Evolutionary conservation across 106 monocot species (phyloP).

Genomic region (Apostasia ramifera): DNA sequence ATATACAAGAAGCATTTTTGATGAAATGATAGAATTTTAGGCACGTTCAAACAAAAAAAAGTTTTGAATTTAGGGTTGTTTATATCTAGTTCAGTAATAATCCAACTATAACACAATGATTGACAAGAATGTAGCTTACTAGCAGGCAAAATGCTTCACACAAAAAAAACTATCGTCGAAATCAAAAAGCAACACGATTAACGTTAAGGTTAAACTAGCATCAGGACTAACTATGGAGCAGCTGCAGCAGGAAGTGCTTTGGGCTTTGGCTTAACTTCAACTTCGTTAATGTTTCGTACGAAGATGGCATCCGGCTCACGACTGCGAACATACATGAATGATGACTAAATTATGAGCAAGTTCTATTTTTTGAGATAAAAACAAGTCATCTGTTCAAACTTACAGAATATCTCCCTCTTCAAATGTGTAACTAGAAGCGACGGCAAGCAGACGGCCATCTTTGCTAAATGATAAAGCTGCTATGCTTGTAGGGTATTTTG

Average conservation of each 20-base stretch:
- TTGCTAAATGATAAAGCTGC: slow-evolving; percentile 92
- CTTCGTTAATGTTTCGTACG: slow-evolving; percentile 73
- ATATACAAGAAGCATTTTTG: no score
- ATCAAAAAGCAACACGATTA: no score
- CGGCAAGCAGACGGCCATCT: slow-evolving; percentile 76
- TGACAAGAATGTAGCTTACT: no score
- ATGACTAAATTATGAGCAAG: neutral
- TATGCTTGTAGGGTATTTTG: slow-evolving; percentile 83
- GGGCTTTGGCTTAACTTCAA: slow-evolving; percentile 96
- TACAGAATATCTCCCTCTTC: slow-evolving; percentile 91
- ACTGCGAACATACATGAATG: slow-evolving; percentile 19
- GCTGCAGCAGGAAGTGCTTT: slow-evolving; percentile 68
- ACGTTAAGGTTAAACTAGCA: no score
- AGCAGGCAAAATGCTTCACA: no score
- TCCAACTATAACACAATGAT: no score
- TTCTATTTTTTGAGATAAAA: neutral
- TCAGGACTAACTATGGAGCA: slow-evolving; percentile 9
- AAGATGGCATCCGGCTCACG: slow-evolving; percentile 87
- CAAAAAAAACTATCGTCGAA: no score
- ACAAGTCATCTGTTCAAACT: slow-evolving; percentile 1
- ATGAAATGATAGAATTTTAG: no score
- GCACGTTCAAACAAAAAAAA: no score
- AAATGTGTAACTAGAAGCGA: slow-evolving; percentile 94
- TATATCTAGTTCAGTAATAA: no score
- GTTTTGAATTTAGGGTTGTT: no score